phyloP scores from a whole-genome alignment of 306 rosid genomes.

The Vigna reflexopilosa region DNA sequence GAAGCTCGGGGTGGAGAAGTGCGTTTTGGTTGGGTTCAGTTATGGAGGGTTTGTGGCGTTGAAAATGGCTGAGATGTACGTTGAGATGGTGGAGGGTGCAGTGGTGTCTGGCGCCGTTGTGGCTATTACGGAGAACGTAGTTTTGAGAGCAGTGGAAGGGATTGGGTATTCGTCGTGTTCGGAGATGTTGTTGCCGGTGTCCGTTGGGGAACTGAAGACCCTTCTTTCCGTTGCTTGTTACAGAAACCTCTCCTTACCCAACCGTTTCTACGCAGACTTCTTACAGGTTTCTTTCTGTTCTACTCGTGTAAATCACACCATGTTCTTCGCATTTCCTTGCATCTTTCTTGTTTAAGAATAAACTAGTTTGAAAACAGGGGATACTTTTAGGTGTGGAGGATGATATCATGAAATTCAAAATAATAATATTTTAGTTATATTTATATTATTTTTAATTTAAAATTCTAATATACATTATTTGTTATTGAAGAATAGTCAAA shows the following conservation, averaged over 20 bases:
- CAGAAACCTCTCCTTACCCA: slow-evolving; percentile 64
- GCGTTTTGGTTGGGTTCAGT: slow-evolving; percentile 74
- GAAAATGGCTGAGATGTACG: slow-evolving; percentile 67
- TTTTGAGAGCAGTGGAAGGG: slow-evolving; percentile 39
- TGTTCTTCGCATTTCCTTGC: background rate
- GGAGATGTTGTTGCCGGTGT: slow-evolving; percentile 69
- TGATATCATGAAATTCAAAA: too few species aligned
- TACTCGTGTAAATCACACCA: too few species aligned
- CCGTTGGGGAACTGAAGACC: slow-evolving; percentile 57
- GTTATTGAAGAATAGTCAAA: too few species aligned
- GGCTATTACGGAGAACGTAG: slow-evolving; percentile 55
- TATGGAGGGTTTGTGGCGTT: slow-evolving; percentile 89
- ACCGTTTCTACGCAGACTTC: slow-evolving; percentile 59
- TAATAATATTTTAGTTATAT: too few species aligned
- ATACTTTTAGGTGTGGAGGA: too few species aligned
- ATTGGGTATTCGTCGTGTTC: slow-evolving; percentile 66
- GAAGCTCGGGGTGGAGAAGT: slow-evolving; percentile 77
- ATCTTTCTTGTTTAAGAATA: too few species aligned
- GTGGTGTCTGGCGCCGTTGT: slow-evolving; percentile 64
- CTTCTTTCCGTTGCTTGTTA: slow-evolving; percentile 64
- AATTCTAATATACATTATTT: too few species aligned
- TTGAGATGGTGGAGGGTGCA: slow-evolving; percentile 59
- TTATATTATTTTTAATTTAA: too few species aligned
- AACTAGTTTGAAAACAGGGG: too few species aligned
- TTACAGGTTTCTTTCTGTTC: slow-evolving; percentile 53